A percentile compares a stretch with the other conserved stretches of the same genome.
These are phyloP conservation scores for Ascosphaera pollenicola DNA, from an alignment of 2,329 filamentous ascomycete genomes.

Conservation along the genomic window DNA sequence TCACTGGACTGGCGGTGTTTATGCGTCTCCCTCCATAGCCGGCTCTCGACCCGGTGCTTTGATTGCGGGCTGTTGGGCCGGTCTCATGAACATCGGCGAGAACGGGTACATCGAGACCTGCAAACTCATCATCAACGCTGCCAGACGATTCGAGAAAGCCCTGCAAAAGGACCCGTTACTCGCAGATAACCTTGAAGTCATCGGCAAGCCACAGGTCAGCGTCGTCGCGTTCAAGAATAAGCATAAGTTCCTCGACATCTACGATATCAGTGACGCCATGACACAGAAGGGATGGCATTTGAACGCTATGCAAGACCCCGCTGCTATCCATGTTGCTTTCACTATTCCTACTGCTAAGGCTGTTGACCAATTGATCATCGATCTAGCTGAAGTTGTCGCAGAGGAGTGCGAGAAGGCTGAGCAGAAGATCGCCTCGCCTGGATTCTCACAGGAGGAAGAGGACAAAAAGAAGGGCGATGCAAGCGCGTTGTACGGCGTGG, in stretches of 20 bases:
- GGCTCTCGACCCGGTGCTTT: constrained; percentile 81
- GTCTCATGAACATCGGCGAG: constrained; percentile 72
- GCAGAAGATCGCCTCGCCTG: constrained; percentile 18
- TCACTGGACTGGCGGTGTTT: constrained; percentile 90
- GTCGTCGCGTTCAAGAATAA: constrained; percentile 75
- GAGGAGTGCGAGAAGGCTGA: constrained; percentile 64
- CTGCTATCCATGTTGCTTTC: constrained; percentile 84
- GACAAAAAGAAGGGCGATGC: constrained; percentile 40
- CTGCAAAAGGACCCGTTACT: constrained; percentile 49
- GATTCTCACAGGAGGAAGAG: not conserved
- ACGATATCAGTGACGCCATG: constrained; percentile 87
- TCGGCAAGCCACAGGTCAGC: constrained; percentile 70
- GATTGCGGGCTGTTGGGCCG: constrained; percentile 91
- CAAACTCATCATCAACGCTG: constrained; percentile 64
- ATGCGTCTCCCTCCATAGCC: constrained; percentile 78
- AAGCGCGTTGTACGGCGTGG: constrained; percentile 81
- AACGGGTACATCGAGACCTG: constrained; percentile 72
- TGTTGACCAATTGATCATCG: constrained; percentile 55
- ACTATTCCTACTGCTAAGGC: constrained; percentile 68
- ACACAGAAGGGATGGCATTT: constrained; percentile 74
- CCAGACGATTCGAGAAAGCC: constrained; percentile 59
- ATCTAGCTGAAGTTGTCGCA: constrained; percentile 36
- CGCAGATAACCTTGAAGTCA: constrained; percentile 48
- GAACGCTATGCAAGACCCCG: constrained; percentile 77
- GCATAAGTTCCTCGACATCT: constrained; percentile 53